Evolutionary conservation across 768 basidiomycete species (phyloP), one percentile per base, ranked within the genome.

Genomic region (Stropharia rugosoannulata): DNA sequence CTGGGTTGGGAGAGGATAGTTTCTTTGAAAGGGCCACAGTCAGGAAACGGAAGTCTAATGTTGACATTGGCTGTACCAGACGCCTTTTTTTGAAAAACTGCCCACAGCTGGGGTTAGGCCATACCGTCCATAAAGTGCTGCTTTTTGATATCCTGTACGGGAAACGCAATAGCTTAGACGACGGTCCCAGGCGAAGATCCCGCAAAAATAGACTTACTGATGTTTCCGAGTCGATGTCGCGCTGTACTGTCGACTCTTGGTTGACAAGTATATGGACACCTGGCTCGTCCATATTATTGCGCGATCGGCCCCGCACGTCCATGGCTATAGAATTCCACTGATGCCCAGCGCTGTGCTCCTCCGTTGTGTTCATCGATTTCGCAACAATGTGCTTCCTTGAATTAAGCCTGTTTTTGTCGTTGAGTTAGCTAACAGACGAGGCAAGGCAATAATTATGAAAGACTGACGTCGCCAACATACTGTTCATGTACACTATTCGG

Each of bases 401-500:
- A 29, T 59, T 59, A n/a, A 59, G 55, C 25, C 59, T 59, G 35
- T 13, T 36, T 32, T 15, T 8, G 45, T 12, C 13, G 38, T 49
- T 46, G n/a, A 45, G 5, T 18, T 9, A 53, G 53, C 15, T 15
- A n/a, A 22, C 39, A 12, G 18, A 11, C 5, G 39, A 38, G 35
- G 25, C 19, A 9, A 35, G 5, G 11, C 10, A 38, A 44, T 2
- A 13, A 42, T 22, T 11, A 39, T 46, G 29, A 32, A 3, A 12
- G 48, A 27, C 52, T 18, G 39, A 55, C 58, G 58, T 59, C 13
- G 58, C 58, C 25, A 59, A 39, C 6, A 54, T 54, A 41, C 58
- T 59, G 36, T 59, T 59, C 58, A 59, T 59, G 49, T 59, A 59
- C 36, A 59, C 58, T 59, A 45, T 25, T n/a, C 44, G 49, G 11